Conservation (phyloP, 2,329 filamentous ascomycete genomes). For the Penicillium sp. region DNA sequence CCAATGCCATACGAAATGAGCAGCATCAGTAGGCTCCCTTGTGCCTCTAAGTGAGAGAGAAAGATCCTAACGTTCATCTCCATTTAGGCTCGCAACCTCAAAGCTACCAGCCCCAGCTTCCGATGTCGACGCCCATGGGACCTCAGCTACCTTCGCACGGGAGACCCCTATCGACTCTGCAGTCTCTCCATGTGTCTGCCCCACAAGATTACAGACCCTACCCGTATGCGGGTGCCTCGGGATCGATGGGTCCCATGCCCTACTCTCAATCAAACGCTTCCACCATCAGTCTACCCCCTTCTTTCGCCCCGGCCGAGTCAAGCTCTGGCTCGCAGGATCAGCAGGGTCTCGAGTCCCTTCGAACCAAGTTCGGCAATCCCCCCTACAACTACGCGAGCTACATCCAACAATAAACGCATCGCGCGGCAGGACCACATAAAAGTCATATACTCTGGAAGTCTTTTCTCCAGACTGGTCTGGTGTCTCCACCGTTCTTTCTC, state of each 20-base stretch:
- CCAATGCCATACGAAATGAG: conserved; percentile 34
- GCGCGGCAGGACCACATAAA: conserved; percentile 13
- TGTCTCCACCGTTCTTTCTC: conserved; percentile 12
- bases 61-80: conserved; percentile 13
- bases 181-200: conserved; percentile 37
- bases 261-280: conserved; percentile 39
- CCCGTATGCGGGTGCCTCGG: conserved; percentile 32
- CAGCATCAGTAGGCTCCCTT: conserved; percentile 28
- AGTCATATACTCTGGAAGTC: conserved; percentile 4
- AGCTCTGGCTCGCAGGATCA: conserved; percentile 25
- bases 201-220: conserved; percentile 39
- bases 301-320: conserved; percentile 35
- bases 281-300: conserved; percentile 39
- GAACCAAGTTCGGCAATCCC: conserved; percentile 31
- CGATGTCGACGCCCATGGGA: conserved; percentile 31
- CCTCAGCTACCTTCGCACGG: conserved; percentile 31
- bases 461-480: conserved; percentile 7
- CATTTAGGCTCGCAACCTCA: conserved; percentile 33
- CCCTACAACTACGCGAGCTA: conserved; percentile 35
- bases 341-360: conserved; percentile 28
- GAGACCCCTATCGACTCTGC: conserved; percentile 32
- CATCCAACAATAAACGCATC: conserved; percentile 28
- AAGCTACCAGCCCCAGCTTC: conserved; percentile 30
- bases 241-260: conserved; percentile 32
- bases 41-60: background rate